A percentile compares a stretch with the other conserved stretches of the same genome.
These are phyloP conservation scores for Escovopsis sp. DNA, from an alignment of 2,329 filamentous ascomycete genomes.

Conservation along the genomic window DNA sequence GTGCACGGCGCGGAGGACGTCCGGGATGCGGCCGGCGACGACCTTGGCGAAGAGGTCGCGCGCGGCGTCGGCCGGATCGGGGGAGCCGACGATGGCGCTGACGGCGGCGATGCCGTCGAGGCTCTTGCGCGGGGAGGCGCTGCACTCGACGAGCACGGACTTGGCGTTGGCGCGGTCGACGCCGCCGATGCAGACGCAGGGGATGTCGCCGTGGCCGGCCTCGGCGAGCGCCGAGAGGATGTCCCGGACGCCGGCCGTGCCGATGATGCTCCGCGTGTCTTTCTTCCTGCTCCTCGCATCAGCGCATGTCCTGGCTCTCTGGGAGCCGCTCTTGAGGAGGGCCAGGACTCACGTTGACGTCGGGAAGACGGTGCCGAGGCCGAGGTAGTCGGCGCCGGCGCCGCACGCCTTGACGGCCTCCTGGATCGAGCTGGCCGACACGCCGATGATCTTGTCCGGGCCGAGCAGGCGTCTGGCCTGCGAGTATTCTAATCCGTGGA, in stretches of 20 bases:
- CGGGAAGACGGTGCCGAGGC: conserved; percentile 77
- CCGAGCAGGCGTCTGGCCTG: conserved; percentile 59
- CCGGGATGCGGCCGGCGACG: conserved; percentile 33
- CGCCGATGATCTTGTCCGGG: conserved; percentile 66
- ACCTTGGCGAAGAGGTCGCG: conserved; percentile 31
- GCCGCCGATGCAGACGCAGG: conserved; percentile 76
- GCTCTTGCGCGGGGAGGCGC: conserved; percentile 30
- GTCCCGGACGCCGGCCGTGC: conserved; percentile 38
- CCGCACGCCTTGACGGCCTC: conserved; percentile 60
- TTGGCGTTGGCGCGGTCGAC: conserved; percentile 65
- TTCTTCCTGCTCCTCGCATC: conserved; percentile 46
- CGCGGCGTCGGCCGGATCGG: conserved; percentile 50
- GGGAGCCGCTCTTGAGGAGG: too few species aligned
- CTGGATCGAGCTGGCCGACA: conserved; percentile 60
- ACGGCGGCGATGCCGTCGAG: conserved; percentile 79
- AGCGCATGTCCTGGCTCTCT: too few species aligned
- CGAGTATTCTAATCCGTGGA: conserved; percentile 3
- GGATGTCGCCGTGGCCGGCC: conserved; percentile 28
- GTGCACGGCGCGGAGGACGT: conserved; percentile 45
- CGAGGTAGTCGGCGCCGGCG: conserved; percentile 77
- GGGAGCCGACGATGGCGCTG: conserved; percentile 67
- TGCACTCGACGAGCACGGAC: conserved; percentile 57
- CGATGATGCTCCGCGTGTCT: conserved; percentile 56
- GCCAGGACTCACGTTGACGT: conserved; percentile 51
- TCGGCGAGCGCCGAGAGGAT: conserved; percentile 40